Conservation (phyloP, 768 basidiomycete genomes). For the Dictyophora rubrovolvata region DNA sequence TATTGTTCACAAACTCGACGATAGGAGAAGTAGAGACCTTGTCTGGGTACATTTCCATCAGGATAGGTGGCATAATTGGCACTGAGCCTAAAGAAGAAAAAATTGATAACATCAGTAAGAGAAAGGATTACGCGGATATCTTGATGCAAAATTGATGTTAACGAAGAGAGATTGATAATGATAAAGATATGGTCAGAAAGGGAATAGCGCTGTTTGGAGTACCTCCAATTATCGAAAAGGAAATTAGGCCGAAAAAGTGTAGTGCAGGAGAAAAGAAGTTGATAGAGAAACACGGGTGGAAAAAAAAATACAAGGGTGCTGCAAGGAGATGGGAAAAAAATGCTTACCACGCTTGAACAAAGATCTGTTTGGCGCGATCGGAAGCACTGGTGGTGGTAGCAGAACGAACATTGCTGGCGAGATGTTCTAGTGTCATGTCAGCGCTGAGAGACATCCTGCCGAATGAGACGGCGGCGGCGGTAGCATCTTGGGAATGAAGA, state of each 20-base stretch:
- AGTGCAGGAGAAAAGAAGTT: constrained; percentile 1
- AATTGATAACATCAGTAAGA: constrained; percentile 11
- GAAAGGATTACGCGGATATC: constrained; percentile 5
- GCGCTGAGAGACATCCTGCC: constrained; percentile 66
- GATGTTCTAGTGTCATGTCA: constrained; percentile 75
- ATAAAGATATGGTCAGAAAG: too few relatives aligned
- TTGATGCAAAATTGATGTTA: constrained; percentile 11
- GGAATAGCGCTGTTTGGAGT: too few relatives aligned
- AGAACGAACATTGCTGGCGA: constrained; percentile 77
- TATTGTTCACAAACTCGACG: constrained; percentile 85
- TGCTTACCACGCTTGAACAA: constrained; percentile 82
- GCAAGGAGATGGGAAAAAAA: background rate
- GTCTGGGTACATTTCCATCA: constrained; percentile 87
- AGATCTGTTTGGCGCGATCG: constrained; percentile 85
- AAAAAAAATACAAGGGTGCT: constrained; percentile 5
- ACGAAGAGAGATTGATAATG: constrained; percentile 10
- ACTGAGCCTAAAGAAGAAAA: constrained; percentile 47
- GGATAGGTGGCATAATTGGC: constrained; percentile 87
- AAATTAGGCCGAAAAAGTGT: too few relatives aligned
- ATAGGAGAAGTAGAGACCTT: constrained; percentile 91
- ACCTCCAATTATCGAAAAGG: too few relatives aligned
- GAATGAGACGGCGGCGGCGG: constrained; percentile 65
- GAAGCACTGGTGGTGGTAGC: constrained; percentile 88
- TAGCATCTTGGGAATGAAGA: constrained; percentile 29
- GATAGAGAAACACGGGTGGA: constrained; percentile 3